Percentiles rank a stretch among this genome's conserved stretches.
Conservation (phyloP, 164 flowering plant genomes). For the Cinnamomum micranthum region DNA sequence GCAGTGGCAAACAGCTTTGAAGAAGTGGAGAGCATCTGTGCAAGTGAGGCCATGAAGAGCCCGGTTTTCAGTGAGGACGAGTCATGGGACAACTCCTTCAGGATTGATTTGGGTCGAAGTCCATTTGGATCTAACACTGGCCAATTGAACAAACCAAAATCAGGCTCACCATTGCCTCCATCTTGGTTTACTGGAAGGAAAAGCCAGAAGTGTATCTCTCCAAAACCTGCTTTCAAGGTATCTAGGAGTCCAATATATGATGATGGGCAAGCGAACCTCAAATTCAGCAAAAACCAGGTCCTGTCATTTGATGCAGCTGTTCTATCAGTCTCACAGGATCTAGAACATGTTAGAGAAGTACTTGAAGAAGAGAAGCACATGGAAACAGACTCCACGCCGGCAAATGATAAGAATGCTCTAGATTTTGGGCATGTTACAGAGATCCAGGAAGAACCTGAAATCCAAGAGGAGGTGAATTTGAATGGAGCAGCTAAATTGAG, state of each 20-base stretch:
- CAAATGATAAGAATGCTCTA: constrained; percentile 11
- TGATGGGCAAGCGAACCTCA: constrained; percentile 23
- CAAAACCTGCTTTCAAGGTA: constrained; percentile 30
- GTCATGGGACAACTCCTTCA: constrained; percentile 51
- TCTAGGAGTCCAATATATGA: constrained; percentile 43
- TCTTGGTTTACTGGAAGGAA: constrained; percentile 52
- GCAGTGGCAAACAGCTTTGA: constrained; percentile 62
- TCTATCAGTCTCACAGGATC: constrained; percentile 44
- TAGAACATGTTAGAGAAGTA: constrained; percentile 37
- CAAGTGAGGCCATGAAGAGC: constrained; percentile 67
- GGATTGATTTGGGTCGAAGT: constrained; percentile 73
- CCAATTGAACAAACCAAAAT: constrained; percentile 30
- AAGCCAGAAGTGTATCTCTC: constrained; percentile 33
- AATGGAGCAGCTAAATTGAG: constrained; percentile 11
- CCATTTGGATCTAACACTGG: constrained; percentile 47
- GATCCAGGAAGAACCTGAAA: constrained; percentile 37
- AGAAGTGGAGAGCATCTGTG: constrained; percentile 53
- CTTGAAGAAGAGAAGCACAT: constrained; percentile 41
- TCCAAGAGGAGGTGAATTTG: constrained; percentile 13
- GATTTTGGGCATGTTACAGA: constrained; percentile 24
- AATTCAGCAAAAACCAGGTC: constrained; percentile 31
- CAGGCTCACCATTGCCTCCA: constrained; percentile 47
- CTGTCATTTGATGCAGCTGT: constrained; percentile 64
- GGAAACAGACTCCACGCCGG: constrained; percentile 16
- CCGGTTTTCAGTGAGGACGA: constrained; percentile 69